These are phyloP conservation scores for Trypanosoma brucei DNA, from an alignment of 208 protist genomes.

Conservation along the genomic window DNA sequence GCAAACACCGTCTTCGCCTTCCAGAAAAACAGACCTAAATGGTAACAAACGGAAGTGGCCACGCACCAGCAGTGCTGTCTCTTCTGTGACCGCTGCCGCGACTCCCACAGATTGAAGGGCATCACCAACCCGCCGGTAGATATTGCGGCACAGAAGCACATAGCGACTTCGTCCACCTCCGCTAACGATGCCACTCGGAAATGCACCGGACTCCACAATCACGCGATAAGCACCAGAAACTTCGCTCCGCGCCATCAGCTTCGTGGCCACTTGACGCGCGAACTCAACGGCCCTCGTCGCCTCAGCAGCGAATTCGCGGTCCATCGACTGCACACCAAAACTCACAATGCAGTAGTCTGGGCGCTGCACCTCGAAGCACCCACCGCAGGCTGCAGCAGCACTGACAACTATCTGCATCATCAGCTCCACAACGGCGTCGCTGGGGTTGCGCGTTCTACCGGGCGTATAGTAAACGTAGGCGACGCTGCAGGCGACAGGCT, in stretches of 20 bases:
- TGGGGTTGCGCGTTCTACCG: background rate
- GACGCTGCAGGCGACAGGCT: background rate
- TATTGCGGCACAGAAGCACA: constrained; percentile 27
- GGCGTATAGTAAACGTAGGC: constrained; percentile 8
- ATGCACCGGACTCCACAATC: constrained; percentile 6
- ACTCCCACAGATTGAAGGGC: constrained; percentile 25
- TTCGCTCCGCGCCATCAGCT: background rate
- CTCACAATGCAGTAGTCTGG: constrained; percentile 12
- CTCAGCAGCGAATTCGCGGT: background rate
- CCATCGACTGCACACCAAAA: constrained; percentile 2
- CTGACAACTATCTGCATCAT: constrained; percentile 1
- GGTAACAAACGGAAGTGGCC: constrained; percentile 24
- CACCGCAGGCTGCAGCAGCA: background rate
- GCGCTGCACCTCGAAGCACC: constrained; percentile 11
- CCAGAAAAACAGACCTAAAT: constrained; percentile 23
- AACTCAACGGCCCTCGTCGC: background rate
- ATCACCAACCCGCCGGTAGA: constrained; percentile 21
- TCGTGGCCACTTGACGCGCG: background rate
- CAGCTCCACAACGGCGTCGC: background rate
- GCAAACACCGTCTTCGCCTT: constrained; percentile 4
- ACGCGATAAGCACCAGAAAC: background rate
- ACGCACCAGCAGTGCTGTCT: constrained; percentile 33
- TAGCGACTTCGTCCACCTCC: constrained; percentile 14
- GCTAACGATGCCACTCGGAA: constrained; percentile 5
- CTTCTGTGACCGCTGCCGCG: constrained; percentile 32